Evolutionary conservation across 495 filamentous ascomycete genomes (phyloP).

Genomic region (Penicillium coffeae): DNA sequence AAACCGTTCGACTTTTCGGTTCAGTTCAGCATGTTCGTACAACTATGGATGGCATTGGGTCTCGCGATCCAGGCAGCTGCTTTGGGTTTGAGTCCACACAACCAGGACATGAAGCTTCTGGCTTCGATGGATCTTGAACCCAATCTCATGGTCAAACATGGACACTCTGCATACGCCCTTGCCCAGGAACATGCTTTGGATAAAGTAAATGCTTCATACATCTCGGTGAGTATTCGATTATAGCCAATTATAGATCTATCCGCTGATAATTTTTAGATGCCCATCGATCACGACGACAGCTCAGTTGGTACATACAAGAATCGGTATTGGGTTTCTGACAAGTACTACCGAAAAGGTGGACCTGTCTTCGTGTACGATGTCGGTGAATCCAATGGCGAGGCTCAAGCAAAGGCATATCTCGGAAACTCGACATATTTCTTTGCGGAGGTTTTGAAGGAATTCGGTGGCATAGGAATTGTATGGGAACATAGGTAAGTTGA

Average conservation of each 20-base stretch:
- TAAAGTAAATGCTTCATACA: slow-evolving; percentile 17
- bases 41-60: background rate
- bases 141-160: slow-evolving; percentile 11
- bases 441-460: slow-evolving; percentile 38
- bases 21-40: background rate
- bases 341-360: slow-evolving; percentile 46
- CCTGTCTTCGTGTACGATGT: slow-evolving; percentile 53
- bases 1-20: no score
- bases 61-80: background rate
- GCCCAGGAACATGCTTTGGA: background rate
- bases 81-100: background rate
- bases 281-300: slow-evolving; percentile 42
- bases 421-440: slow-evolving; percentile 41
- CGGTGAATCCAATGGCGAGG: slow-evolving; percentile 40
- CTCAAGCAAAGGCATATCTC: slow-evolving; percentile 26
- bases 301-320: slow-evolving; percentile 48
- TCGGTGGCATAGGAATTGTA: slow-evolving; percentile 50
- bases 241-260: background rate
- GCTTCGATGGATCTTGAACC: slow-evolving; percentile 23
- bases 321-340: slow-evolving; percentile 52
- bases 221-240: slow-evolving; percentile 19
- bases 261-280: slow-evolving; percentile 30
- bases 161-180: slow-evolving; percentile 6
- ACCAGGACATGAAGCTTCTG: slow-evolving; percentile 24
- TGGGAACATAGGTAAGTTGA: slow-evolving; percentile 55